Evolutionary conservation across 2,329 filamentous ascomycete species (phyloP).

Genomic region (Aschersonia sp.): DNA sequence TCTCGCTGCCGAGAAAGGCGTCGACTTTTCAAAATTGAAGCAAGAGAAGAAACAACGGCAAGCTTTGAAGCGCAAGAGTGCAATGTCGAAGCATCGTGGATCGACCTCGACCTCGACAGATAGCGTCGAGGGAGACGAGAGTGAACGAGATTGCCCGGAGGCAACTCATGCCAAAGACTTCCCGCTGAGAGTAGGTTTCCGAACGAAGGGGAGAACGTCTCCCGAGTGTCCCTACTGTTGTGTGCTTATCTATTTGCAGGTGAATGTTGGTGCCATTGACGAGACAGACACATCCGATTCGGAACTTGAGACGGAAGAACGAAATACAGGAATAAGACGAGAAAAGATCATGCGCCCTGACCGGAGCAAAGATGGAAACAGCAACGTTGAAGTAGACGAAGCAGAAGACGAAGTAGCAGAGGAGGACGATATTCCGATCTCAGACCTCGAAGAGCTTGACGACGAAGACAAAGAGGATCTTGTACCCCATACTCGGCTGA

Average conservation of each 20-base stretch:
- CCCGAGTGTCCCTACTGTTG: neutral
- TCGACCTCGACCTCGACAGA: conserved; percentile 1
- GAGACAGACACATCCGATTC: conserved; percentile 53
- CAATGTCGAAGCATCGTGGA: conserved; percentile 8
- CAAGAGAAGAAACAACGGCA: conserved; percentile 32
- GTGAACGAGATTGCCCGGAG: conserved; percentile 9
- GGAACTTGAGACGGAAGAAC: conserved; percentile 64
- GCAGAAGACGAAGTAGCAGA: conserved; percentile 44
- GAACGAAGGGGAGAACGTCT: too few relatives aligned
- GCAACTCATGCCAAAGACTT: neutral
- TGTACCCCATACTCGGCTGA: conserved; percentile 79
- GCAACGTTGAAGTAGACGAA: conserved; percentile 7
- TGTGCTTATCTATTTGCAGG: conserved; percentile 13
- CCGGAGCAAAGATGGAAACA: conserved; percentile 10
- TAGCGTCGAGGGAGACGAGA: conserved; percentile 1
- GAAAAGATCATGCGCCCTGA: conserved; percentile 7
- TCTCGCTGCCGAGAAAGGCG: conserved; percentile 38
- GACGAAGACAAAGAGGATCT: conserved; percentile 77
- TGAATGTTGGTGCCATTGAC: conserved; percentile 41
- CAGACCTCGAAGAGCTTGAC: conserved; percentile 64
- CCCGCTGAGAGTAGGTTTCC: too few relatives aligned
- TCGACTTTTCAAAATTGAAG: conserved; percentile 36
- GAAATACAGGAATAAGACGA: conserved; percentile 13
- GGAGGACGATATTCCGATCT: conserved; percentile 79
- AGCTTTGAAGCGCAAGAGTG: conserved; percentile 23